Base-by-base conservation (phyloP, 495 filamentous ascomycete species). In the Daldinia bambusicola region DNA sequence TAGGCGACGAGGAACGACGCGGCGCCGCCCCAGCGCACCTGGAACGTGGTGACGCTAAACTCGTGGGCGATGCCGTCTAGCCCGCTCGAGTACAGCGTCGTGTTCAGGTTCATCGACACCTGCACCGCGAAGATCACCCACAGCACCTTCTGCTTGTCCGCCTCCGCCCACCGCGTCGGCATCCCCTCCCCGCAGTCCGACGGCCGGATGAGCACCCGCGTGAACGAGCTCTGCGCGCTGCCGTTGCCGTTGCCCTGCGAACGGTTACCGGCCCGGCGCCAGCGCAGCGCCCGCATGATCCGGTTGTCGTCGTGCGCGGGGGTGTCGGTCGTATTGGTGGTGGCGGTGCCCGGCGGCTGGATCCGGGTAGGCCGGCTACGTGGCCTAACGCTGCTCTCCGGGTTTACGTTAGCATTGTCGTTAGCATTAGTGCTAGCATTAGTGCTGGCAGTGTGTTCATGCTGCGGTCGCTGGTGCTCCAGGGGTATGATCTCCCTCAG, bases 1-100 rank as follows among this genome's bases (percentile, higher is more conserved):
- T 90, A 90, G 0, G 86, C 69, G 45, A 90, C 81, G 16, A 90
- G 78, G 77, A 89, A 90, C 5, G 86, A 83, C n/a, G 85, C 86
- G 50, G 81, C 85, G 2, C 65, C 70, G 22, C 70, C 70, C 70
- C 70, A 72, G 13, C 64, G 70, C 3, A 65, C 56, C 7, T 10
- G n/a, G 64, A 84, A 85, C 55, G 68, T 75, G 63, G 80, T 86
- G 26, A 88, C 78, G 14, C 72, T 60, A 52, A 81, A 88, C 30
- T 85, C 79, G 40, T 85, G 74, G 0, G 82, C 79, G 20, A 90
- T 88, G 9, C 87, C 45, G 81, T 55, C 72, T 87, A 89, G 75
- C 86, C n/a, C 70, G 36, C 69, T 72, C 12, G 70, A 72, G 34
- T 69, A 69, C 6, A 72, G 64, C 1, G 70, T 89, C 68, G 89